Evolutionary conservation across 768 basidiomycete species (phyloP).

Genomic region (Botryobasidium botryosum): DNA sequence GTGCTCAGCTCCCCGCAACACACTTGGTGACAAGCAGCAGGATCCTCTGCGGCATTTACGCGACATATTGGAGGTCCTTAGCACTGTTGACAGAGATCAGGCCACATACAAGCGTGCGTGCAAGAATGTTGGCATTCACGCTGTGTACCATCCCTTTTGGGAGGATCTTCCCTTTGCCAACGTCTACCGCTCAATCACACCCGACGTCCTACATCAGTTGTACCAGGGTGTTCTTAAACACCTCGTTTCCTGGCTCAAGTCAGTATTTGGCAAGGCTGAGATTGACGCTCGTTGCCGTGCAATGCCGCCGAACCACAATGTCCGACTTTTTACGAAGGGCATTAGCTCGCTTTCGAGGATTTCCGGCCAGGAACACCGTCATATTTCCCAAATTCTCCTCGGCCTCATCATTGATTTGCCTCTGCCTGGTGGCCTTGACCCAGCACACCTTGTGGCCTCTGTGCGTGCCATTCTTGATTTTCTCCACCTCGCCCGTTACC

Average conservation of each 20-base stretch:
- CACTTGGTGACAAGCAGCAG: neutral
- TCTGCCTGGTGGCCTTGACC: too few species aligned
- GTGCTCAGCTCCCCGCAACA: neutral
- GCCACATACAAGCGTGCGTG: neutral
- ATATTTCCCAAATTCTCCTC: conserved; percentile 6
- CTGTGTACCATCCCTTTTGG: too few species aligned
- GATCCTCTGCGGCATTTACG: neutral
- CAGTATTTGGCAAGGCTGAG: neutral
- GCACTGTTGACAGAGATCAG: neutral
- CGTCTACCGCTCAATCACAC: conserved; percentile 11
- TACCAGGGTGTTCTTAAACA: conserved; percentile 12
- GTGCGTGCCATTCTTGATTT: conserved; percentile 24
- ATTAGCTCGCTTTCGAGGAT: conserved; percentile 7
- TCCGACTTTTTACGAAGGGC: conserved; percentile 10
- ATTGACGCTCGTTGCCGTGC: conserved; percentile 8
- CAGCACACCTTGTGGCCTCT: conserved; percentile 15
- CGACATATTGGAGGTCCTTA: neutral
- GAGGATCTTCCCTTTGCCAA: conserved; percentile 9
- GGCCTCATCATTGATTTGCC: too few species aligned
- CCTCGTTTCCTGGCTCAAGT: conserved; percentile 5
- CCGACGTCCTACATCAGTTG: conserved; percentile 15
- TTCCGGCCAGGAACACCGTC: conserved; percentile 8
- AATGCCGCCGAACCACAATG: conserved; percentile 5
- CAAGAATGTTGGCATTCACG: conserved; percentile 6
- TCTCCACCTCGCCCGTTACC: conserved; percentile 23